Evolutionary conservation across 148 eudicot genomes (phyloP).

Genomic region (Spergularia marina): DNA sequence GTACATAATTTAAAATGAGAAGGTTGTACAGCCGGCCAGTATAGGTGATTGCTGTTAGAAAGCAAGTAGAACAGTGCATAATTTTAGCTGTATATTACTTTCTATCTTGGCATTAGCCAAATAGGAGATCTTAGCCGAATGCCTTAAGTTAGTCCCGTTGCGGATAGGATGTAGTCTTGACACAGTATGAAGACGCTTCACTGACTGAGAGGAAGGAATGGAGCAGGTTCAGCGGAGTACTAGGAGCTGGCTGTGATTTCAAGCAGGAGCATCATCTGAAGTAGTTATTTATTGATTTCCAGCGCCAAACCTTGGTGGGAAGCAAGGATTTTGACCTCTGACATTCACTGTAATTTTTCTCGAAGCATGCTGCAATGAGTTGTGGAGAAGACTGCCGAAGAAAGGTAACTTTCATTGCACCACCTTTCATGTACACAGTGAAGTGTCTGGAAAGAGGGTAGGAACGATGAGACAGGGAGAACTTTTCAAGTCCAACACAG

Average conservation of each 20-base stretch:
- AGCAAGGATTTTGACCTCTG: neutral
- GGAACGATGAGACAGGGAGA: neutral
- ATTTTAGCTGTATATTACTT: slow-evolving; percentile 5
- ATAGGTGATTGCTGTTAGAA: slow-evolving; percentile 10
- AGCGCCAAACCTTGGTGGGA: neutral
- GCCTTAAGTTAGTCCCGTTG: no score
- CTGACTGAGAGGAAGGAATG: neutral
- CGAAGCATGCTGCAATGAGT: neutral
- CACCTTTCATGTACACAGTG: neutral
- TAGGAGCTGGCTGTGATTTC: neutral
- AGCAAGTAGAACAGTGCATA: neutral
- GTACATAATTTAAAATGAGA: slow-evolving; percentile 17
- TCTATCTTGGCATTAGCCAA: neutral
- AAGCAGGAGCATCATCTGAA: neutral
- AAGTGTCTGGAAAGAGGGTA: neutral
- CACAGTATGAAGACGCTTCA: neutral
- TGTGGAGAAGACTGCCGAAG: neutral
- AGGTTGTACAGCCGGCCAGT: slow-evolving; percentile 22
- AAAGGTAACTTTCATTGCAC: neutral
- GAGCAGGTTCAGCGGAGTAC: neutral
- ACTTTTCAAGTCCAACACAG: neutral
- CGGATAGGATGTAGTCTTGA: slow-evolving; percentile 15
- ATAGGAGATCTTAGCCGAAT: slow-evolving; percentile 2
- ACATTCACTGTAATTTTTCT: neutral
- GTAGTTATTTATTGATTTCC: neutral